A percentile compares a stretch with the other conserved stretches of the same genome.
phyloP scores from a whole-genome alignment of 2,329 filamentous ascomycete genomes.

The Microsporum ferrugineum region DNA sequence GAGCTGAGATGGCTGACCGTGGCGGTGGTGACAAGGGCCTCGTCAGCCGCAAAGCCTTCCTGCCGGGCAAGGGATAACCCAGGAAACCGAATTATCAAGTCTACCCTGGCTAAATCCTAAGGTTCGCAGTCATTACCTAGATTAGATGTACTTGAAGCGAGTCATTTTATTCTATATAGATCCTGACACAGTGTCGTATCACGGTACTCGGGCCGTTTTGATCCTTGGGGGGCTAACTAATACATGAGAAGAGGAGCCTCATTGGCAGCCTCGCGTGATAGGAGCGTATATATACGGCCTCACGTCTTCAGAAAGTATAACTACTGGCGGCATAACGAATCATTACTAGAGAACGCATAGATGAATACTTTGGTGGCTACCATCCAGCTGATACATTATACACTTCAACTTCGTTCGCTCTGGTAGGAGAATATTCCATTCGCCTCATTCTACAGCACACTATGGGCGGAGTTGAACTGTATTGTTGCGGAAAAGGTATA shows the following conservation, averaged over 20 bases:
- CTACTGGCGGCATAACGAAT: not conserved
- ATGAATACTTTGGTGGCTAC: not conserved
- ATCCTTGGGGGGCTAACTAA: not conserved
- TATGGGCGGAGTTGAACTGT: not conserved
- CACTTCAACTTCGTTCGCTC: not conserved
- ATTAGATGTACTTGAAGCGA: not conserved
- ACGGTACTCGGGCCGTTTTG: not conserved
- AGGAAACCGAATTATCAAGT: not conserved
- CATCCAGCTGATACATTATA: not conserved
- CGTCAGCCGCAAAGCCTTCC: not conserved
- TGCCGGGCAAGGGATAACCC: not conserved
- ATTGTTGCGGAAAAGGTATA: not conserved
- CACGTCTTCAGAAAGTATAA: not conserved
- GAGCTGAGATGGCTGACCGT: not conserved
- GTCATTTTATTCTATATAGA: not conserved
- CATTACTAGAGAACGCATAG: not conserved
- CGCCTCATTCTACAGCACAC: not conserved
- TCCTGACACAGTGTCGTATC: not conserved
- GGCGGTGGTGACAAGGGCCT: not conserved
- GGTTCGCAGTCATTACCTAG: not conserved
- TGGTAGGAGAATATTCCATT: not conserved
- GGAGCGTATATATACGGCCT: not conserved
- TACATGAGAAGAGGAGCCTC: not conserved
- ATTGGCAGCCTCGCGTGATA: slow-evolving; percentile 1
- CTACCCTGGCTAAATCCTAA: not conserved